Conservation (phyloP, 495 filamentous ascomycete species). For the Pyrenopolyporus hunteri region DNA sequence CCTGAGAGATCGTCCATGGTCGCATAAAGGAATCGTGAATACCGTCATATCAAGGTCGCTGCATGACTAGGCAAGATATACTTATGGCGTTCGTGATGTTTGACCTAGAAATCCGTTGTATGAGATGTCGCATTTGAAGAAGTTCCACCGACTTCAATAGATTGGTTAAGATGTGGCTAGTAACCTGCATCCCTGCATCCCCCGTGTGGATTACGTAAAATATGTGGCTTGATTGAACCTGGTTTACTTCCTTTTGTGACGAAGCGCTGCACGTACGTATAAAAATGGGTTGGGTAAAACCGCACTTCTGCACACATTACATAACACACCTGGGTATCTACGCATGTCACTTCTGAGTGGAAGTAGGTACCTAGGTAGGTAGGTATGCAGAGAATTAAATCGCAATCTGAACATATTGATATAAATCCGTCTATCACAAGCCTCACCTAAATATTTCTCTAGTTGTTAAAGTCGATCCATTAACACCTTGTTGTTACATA, state of each 20-base stretch:
- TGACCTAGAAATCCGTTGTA: conserved; percentile 15
- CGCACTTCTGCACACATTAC: too few relatives aligned
- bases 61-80: conserved; percentile 20
- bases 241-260: too few relatives aligned
- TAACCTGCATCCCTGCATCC: neutral
- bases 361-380: too few relatives aligned
- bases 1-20: conserved; percentile 62
- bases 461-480: neutral
- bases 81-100: conserved; percentile 12
- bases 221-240: conserved; percentile 7
- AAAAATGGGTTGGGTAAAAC: too few relatives aligned
- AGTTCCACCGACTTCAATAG: neutral
- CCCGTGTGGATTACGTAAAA: too few relatives aligned
- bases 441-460: neutral
- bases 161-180: conserved; percentile 20
- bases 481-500: conserved; percentile 10
- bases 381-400: too few relatives aligned
- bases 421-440: neutral
- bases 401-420: neutral
- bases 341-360: too few relatives aligned
- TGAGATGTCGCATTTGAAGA: conserved; percentile 24
- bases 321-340: too few relatives aligned
- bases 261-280: too few relatives aligned
- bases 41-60: conserved; percentile 36
- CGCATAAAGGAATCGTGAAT: conserved; percentile 3